Evolutionary conservation across 2,329 filamentous ascomycete genomes (phyloP).

Genomic region (Lasiodiplodia sp.): DNA sequence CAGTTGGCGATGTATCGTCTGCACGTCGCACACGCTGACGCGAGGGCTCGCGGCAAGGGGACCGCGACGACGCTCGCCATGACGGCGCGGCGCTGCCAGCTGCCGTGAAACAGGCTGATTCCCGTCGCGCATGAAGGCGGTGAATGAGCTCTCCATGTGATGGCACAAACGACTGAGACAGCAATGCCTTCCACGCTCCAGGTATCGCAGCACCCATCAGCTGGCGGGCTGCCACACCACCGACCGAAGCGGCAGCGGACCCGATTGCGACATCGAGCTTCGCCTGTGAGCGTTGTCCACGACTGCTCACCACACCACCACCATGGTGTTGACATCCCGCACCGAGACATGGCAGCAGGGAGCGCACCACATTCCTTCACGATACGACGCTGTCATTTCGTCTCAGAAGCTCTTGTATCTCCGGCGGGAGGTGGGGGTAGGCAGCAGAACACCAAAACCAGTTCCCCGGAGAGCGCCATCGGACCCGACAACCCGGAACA

Average conservation of each 20-base stretch:
- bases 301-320: background rate
- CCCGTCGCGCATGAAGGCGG: slow-evolving; percentile 29
- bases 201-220: slow-evolving; percentile 23
- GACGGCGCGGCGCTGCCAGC: slow-evolving; percentile 15
- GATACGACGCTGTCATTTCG: slow-evolving; percentile 22
- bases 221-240: slow-evolving; percentile 1
- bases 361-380: slow-evolving; percentile 21
- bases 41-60: slow-evolving; percentile 24
- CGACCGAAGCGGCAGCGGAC: slow-evolving; percentile 1
- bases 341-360: slow-evolving; percentile 8
- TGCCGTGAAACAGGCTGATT: slow-evolving; percentile 27
- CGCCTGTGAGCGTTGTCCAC: background rate
- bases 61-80: slow-evolving; percentile 7
- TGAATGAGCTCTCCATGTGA: slow-evolving; percentile 26
- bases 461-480: slow-evolving; percentile 21
- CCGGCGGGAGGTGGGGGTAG: slow-evolving; percentile 16
- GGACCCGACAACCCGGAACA: slow-evolving; percentile 23
- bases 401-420: slow-evolving; percentile 15
- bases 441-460: slow-evolving; percentile 26
- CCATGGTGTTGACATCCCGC: background rate
- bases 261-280: background rate
- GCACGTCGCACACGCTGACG: slow-evolving; percentile 17
- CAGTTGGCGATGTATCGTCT: slow-evolving; percentile 16
- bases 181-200: slow-evolving; percentile 25
- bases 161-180: slow-evolving; percentile 26